Base-by-base conservation (phyloP, 1,139 yeast genomes). In the Suhomyces chickasaworum region DNA sequence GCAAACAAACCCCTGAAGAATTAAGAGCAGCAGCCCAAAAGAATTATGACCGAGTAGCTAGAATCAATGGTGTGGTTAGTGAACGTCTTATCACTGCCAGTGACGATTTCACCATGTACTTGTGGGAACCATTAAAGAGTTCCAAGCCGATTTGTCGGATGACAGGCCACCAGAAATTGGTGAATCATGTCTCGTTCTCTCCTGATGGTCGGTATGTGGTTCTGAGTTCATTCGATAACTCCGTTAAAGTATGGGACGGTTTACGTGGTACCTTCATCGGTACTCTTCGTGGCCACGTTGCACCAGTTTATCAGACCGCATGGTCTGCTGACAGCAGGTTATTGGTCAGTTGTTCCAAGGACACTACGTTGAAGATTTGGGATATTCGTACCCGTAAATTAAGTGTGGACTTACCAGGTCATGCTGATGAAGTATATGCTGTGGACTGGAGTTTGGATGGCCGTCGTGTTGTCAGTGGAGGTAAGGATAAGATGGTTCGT, bases 401-500 rank as follows among this genome's bases (percentile, higher is more conserved):
- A 51, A 78, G 83, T 54, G 90, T 87, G 13, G 99, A 93, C 67
- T 77, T 93, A 50, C 98, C 99, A 0, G 99, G 99, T 1, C 99
- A 93, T 64, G 75, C 83, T 16, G 99, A 93, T 60, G 99, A 93
- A 65, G 97, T 93, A 0, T 93, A 82, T 63, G 96, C 98, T 0
- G 97, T 95, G 2, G 99, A 93, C 62, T 93, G 99, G 99, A 88
- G 97, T 71, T 82, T 86, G 47, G 99, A 93, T 64, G 99, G 99
- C 39, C 81, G 81, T 53, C 77, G 85, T 54, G 98, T 93, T 8
- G 96, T 95, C 27, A 88, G 97, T 61, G 99, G 98, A 27, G 98
- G 99, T 43, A 91, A 90, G 63, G 99, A 93, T 64, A 93, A 90
- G 65, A 86, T 86, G 79, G 90, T 93, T 23, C 77, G 97, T 59